Percentiles rank a stretch among this genome's conserved stretches.
phyloP scores from a whole-genome alignment of 129 eudicot species.

The Deinandra increscens region DNA sequence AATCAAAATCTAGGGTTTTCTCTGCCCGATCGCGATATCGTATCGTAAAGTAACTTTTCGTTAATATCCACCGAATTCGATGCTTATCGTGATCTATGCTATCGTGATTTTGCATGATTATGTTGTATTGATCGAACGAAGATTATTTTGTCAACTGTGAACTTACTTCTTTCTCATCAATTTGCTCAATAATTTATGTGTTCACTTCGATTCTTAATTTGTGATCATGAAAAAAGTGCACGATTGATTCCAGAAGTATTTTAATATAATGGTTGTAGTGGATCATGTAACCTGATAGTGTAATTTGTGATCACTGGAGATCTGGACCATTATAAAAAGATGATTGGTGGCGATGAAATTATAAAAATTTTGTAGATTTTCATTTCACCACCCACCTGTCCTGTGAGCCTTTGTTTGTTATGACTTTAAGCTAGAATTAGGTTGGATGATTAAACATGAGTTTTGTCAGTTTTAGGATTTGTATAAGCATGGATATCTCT shows the following conservation, averaged over 20 bases:
- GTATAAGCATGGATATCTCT: too few species aligned
- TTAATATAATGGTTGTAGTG: neutral
- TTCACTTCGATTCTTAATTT: neutral
- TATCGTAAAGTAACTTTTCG: neutral
- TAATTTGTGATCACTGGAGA: neutral
- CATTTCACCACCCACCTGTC: neutral
- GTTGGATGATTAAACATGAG: neutral
- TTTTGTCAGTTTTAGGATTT: neutral
- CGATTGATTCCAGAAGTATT: neutral
- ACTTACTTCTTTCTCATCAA: neutral
- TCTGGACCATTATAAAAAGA: neutral
- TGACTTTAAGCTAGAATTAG: neutral
- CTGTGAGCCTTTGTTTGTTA: neutral
- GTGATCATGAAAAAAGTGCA: slow-evolving; percentile 7
- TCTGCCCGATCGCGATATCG: neutral
- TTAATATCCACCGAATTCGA: slow-evolving; percentile 6
- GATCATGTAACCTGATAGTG: neutral
- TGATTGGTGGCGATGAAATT: neutral
- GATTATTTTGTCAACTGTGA: neutral
- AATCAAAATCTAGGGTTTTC: slow-evolving; percentile 8
- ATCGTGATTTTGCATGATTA: neutral
- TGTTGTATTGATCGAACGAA: neutral
- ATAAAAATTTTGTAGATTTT: neutral
- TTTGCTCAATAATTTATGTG: neutral
- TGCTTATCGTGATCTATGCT: neutral